Percentiles rank a stretch among this genome's conserved stretches.
Conservation (phyloP, 129 eudicot species). For the Pittosporum tobira region DNA sequence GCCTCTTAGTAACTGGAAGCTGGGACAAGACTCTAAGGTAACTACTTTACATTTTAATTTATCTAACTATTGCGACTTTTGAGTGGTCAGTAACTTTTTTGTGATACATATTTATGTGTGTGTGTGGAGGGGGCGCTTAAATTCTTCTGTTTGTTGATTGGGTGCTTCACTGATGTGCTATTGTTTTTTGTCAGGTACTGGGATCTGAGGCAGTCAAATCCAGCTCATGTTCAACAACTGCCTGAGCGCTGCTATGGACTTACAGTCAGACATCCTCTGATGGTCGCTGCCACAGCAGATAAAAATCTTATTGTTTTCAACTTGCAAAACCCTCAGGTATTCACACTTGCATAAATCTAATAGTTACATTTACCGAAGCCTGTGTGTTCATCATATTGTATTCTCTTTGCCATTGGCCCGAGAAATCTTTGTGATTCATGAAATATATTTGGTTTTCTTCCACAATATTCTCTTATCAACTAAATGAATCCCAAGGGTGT, state of each 20-base stretch:
- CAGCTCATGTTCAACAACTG: constrained; percentile 68
- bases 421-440: too few relatives aligned
- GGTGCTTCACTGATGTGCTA: background rate
- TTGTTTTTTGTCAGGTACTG: constrained; percentile 55
- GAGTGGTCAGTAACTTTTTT: background rate
- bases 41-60: background rate
- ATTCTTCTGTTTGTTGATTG: too few relatives aligned
- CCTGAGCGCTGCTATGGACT: constrained; percentile 93
- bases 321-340: constrained; percentile 91
- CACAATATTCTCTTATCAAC: too few relatives aligned
- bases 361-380: background rate
- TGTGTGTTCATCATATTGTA: background rate
- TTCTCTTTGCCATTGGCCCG: background rate
- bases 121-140: too few relatives aligned
- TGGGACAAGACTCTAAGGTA: constrained; percentile 92
- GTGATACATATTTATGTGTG: too few relatives aligned
- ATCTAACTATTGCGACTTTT: background rate
- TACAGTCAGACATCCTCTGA: constrained; percentile 67
- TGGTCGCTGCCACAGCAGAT: constrained; percentile 96
- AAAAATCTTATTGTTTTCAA: constrained; percentile 67
- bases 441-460: too few relatives aligned
- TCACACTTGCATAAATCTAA: background rate
- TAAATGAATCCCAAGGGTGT: too few relatives aligned
- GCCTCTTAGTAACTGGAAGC: constrained; percentile 74
- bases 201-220: constrained; percentile 83